These are phyloP conservation scores for Geotrichum australiense DNA, from an alignment of 1,139 yeast species.

Conservation along the genomic window DNA sequence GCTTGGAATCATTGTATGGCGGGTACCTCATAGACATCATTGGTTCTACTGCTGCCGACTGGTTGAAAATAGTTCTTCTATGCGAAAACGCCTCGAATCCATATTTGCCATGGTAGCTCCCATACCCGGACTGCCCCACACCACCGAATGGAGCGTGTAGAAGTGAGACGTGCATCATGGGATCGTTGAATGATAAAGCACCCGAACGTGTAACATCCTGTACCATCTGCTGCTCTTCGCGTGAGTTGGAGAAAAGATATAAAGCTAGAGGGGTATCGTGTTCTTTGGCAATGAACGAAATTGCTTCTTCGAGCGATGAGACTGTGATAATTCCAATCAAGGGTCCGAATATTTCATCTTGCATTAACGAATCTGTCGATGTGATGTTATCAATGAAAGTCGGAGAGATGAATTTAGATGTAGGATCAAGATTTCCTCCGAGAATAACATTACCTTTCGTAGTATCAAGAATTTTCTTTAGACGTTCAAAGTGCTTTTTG, in stretches of 20 bases:
- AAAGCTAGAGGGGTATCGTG: conserved; percentile 88
- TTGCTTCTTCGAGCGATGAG: conserved; percentile 43
- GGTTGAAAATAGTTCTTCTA: conserved; percentile 60
- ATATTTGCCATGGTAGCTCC: conserved; percentile 64
- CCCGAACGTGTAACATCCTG: conserved; percentile 63
- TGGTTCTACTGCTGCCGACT: conserved; percentile 26
- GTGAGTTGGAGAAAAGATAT: conserved; percentile 59
- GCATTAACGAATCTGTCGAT: conserved; percentile 68
- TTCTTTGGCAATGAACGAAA: conserved; percentile 41
- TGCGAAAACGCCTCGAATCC: conserved; percentile 75
- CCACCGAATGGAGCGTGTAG: conserved; percentile 88
- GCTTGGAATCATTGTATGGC: conserved; percentile 11
- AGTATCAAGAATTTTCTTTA: conserved; percentile 40
- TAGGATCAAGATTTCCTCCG: conserved; percentile 46
- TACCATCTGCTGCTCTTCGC: conserved; percentile 47
- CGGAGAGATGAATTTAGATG: conserved; percentile 57
- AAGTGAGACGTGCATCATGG: conserved; percentile 64
- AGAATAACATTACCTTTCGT: conserved; percentile 52
- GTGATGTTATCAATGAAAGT: conserved; percentile 57
- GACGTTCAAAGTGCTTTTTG: conserved; percentile 47
- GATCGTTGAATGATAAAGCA: conserved; percentile 63
- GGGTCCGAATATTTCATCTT: conserved; percentile 80
- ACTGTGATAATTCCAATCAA: conserved; percentile 66
- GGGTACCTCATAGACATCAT: conserved; percentile 13
- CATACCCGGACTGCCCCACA: conserved; percentile 72